A percentile compares a stretch with the other conserved stretches of the same genome.
phyloP scores from a whole-genome alignment of 2,329 filamentous ascomycete genomes.

The Colletotrichum incanum region DNA sequence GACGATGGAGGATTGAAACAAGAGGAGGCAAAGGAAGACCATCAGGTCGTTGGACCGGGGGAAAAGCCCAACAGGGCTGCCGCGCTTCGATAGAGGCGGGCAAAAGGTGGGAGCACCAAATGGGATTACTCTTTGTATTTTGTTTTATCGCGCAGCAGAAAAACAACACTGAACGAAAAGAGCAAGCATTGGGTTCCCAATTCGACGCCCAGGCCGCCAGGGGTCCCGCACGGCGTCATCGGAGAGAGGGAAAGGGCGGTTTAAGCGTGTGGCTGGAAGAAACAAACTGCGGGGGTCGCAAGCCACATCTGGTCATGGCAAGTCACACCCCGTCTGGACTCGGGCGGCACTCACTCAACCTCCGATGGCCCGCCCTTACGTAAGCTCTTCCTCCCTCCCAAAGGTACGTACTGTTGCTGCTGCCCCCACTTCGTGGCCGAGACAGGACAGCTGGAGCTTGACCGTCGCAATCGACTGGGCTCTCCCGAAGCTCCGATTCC shows the following conservation, averaged over 20 bases:
- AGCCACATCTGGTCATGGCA: neutral
- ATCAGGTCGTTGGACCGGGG: neutral
- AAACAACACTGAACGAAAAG: neutral
- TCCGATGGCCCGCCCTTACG: neutral
- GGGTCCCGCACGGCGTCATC: slow-evolving; percentile 21
- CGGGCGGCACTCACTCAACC: neutral
- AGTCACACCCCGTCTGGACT: neutral
- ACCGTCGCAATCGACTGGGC: neutral
- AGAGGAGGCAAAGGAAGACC: neutral
- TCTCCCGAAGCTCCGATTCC: neutral
- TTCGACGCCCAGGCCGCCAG: neutral
- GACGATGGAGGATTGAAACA: neutral
- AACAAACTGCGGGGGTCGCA: neutral
- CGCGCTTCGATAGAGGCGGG: neutral
- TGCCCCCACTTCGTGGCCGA: neutral
- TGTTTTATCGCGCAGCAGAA: slow-evolving; percentile 15
- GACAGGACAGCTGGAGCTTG: slow-evolving; percentile 40
- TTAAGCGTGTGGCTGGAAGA: slow-evolving; percentile 20
- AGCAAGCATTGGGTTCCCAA: neutral
- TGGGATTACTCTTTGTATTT: neutral
- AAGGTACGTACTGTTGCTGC: slow-evolving; percentile 21
- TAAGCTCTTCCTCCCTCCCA: neutral
- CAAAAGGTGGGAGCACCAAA: neutral
- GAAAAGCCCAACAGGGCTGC: too few species aligned
- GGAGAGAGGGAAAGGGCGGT: neutral